Percentiles rank a stretch among this genome's conserved stretches.
Conservation (phyloP, 176 grass and related monocot genomes). For the Microstegium vimineum region DNA sequence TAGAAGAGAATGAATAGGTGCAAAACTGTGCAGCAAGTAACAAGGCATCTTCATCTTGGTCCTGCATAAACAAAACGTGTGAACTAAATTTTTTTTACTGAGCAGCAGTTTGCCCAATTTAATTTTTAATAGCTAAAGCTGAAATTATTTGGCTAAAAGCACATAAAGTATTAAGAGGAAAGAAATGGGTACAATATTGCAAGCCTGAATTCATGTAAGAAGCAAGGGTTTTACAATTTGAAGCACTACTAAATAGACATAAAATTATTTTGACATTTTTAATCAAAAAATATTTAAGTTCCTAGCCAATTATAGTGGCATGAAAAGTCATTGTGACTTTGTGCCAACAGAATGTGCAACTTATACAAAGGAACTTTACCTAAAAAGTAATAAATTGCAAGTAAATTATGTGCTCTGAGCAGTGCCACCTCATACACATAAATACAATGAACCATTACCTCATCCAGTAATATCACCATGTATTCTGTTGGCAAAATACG, state of each 20-base stretch:
- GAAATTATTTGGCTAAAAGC: not conserved
- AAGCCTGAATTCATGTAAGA: not conserved
- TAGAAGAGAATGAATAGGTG: conserved; percentile 82
- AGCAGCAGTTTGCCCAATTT: not conserved
- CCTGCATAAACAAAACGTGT: conserved; percentile 40
- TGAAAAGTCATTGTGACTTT: not conserved
- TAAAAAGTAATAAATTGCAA: conserved; percentile 16
- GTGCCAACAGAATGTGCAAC: not conserved
- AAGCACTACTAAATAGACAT: not conserved
- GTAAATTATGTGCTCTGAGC: not conserved
- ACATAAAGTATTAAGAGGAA: not conserved
- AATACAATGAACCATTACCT: conserved; percentile 50
- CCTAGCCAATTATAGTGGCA: not conserved
- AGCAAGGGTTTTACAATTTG: not conserved
- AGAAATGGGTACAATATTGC: not conserved
- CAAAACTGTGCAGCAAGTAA: conserved; percentile 90
- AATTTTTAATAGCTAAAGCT: conserved; percentile 1
- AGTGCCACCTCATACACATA: not conserved
- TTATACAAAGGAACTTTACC: not conserved
- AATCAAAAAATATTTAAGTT: not conserved
- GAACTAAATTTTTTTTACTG: not conserved
- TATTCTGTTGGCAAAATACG: conserved; percentile 96
- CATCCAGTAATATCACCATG: conserved; percentile 81
- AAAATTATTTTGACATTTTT: not conserved
- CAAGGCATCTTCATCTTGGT: conserved; percentile 96